Base-by-base conservation (phyloP, 495 filamentous ascomycete genomes). In the Xylaria scruposa region DNA sequence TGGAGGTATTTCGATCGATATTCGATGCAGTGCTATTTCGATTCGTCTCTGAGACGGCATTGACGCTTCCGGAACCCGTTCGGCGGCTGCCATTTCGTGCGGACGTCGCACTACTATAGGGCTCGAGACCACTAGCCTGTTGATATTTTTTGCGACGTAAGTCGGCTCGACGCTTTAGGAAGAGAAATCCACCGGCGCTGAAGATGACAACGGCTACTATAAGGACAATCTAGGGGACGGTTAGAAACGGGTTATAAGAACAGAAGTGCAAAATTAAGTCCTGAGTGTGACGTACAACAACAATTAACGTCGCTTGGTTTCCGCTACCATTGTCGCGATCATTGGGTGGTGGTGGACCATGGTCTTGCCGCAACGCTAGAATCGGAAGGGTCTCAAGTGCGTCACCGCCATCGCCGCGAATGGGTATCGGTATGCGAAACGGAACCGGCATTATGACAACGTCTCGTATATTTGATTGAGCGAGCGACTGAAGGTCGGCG, bases 1-100 rank as follows among this genome's bases (percentile, higher is more conserved):
- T 85, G 7, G 92, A 96, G 0, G 93, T 94, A 73, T 95, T 92
- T 51, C 96, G 91, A 75, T 93, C 92, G 19, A 97, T 88, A 2
- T 73, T 71, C 15, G 77, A 72, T 19, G 64, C 46, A 4, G 77
- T 58, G 56, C 72, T 74, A 19, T 70, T 72, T 54, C 72, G 70
- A 53, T 77, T 77, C 31, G 70, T 51, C 44, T 78, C 76, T 21
- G 74, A 51, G 67, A 62, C 71, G 0, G 72, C 44, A 38, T 71
- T 72, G 29, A 68, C 65, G 54, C 58, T 49, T 10, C 69, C 61
- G 3, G 58, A 40, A 17, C 69, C 71, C 36, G 56, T 21, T 56
- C 71, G 73, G 46, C 67, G 70, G 29, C 67, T 73, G 60, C 65
- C 60, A 29, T 44, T 69, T 33, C 74, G 67, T 19, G 65, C 33